Evolutionary conservation across 306 rosid species (phyloP).

Genomic region (Castanea mollissima): DNA sequence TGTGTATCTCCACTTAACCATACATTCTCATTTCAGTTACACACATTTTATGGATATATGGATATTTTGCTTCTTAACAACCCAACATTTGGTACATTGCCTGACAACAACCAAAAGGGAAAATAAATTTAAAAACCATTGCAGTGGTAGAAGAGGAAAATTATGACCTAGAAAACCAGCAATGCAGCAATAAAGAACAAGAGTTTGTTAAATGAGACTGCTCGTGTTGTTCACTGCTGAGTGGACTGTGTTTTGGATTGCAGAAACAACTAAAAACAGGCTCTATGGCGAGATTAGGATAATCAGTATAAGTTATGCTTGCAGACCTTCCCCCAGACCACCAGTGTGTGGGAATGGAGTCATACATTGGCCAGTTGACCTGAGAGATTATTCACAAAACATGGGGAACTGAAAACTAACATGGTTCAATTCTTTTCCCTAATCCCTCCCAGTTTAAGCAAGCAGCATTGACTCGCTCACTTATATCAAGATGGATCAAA

Average conservation of each 20-base stretch:
- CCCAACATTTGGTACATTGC: not conserved
- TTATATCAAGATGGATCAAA: not conserved
- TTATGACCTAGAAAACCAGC: not conserved
- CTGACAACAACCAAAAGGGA: not conserved
- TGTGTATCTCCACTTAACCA: too few relatives aligned
- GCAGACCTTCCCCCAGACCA: not conserved
- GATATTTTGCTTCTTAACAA: too few relatives aligned
- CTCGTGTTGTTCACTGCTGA: not conserved
- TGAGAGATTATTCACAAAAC: not conserved
- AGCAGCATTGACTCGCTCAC: not conserved
- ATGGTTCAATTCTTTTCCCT: not conserved
- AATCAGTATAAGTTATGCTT: not conserved
- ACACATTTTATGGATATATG: too few relatives aligned
- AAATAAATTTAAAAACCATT: not conserved
- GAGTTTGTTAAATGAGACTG: not conserved
- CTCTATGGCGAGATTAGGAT: not conserved
- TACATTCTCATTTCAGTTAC: too few relatives aligned
- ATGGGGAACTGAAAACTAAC: not conserved
- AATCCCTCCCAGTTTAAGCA: not conserved
- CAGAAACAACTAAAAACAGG: not conserved
- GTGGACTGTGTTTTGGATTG: not conserved
- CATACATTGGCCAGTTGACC: not conserved
- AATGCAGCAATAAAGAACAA: not conserved
- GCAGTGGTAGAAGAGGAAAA: not conserved
- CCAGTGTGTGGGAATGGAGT: not conserved